Conservation (phyloP, 169 alveolate genomes). For the Plasmodium blacklocki region DNA sequence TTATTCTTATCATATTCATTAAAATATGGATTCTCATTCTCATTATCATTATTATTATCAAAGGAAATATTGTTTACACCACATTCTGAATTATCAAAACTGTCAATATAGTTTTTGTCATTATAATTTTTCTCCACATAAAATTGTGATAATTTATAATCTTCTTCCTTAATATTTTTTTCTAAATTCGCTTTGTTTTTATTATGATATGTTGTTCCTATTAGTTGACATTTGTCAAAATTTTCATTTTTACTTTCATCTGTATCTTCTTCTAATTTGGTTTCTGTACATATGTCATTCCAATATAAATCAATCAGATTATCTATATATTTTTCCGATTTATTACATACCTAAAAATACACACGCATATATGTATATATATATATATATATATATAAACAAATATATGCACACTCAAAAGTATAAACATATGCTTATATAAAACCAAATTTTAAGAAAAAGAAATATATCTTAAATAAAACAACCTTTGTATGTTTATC, state of each 20-base stretch:
- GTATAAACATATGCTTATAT: background rate
- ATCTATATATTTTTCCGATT: slow-evolving; percentile 34
- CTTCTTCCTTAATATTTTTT: slow-evolving; percentile 1
- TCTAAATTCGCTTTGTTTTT: slow-evolving; percentile 2
- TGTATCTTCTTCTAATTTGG: background rate
- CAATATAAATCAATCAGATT: slow-evolving; percentile 13
- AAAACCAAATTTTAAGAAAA: background rate
- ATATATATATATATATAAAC: background rate
- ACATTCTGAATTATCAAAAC: background rate
- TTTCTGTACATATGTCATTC: background rate
- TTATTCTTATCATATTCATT: slow-evolving; percentile 19
- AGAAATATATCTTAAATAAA: background rate
- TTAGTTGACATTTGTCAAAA: background rate
- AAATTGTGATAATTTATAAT: background rate
- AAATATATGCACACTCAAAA: background rate
- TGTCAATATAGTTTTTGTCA: slow-evolving; percentile 1
- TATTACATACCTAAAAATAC: slow-evolving; percentile 37
- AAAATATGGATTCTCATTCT: slow-evolving; percentile 15
- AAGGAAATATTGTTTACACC: background rate
- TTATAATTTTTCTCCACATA: slow-evolving; percentile 6
- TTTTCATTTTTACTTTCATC: background rate
- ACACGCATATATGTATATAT: background rate
- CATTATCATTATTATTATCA: slow-evolving; percentile 2
- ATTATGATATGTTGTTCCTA: background rate
- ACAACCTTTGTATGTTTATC: slow-evolving; percentile 19